Base-by-base conservation (phyloP, 2,329 filamentous ascomycete species). In the Aureobasidium zeae region DNA sequence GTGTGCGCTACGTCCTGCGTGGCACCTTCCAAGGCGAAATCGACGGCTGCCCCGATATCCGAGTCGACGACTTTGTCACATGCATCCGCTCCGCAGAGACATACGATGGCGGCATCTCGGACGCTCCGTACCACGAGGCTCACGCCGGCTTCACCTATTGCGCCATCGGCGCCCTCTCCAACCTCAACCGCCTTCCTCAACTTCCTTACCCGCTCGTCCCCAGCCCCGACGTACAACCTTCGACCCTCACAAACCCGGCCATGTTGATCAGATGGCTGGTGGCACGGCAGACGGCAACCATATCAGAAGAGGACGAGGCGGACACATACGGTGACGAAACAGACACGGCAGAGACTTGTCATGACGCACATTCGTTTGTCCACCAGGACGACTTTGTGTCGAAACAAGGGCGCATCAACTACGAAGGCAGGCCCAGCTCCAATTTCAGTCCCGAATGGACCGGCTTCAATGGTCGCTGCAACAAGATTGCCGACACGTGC, bases 101-200 rank as follows among this genome's bases (percentile, higher is more conserved):
- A 1, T 93, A 88, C 57, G 87, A 94, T 53, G 86, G 86, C 4
- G 88, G 88, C 5, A 78, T 94, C 50, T 80, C 81, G 2, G 86
- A 93, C 59, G 79, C 76, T 25, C 79, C 81, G 0, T 79, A 78
- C 48, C 81, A 87, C 48, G 88, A 95, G 65, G 81, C 86, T 24
- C 87, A 95, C 57, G 83, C 86, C 53, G 91, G 91, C 15, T 89
- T 94, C 61, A 87, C 86, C 8, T 95, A 88, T 67, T 95, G 87
- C 62, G 87, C 82, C 6, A 74, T 95, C 43, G 79, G 77, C 9
- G 82, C 86, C 4, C 68, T 96, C 4, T 75, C 77, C 2, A 76
- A 95, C 37, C 70, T 95, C n/a, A 76, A 77, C 48, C 75, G 78
- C 9, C 70, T 82, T 1, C 63, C 68, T 4, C 7, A 24, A 16